Evolutionary conservation across 2,329 filamentous ascomycete genomes (phyloP), one percentile per base, ranked within the genome.

Genomic region (Ophiocordyceps camponoti-leonardi): DNA sequence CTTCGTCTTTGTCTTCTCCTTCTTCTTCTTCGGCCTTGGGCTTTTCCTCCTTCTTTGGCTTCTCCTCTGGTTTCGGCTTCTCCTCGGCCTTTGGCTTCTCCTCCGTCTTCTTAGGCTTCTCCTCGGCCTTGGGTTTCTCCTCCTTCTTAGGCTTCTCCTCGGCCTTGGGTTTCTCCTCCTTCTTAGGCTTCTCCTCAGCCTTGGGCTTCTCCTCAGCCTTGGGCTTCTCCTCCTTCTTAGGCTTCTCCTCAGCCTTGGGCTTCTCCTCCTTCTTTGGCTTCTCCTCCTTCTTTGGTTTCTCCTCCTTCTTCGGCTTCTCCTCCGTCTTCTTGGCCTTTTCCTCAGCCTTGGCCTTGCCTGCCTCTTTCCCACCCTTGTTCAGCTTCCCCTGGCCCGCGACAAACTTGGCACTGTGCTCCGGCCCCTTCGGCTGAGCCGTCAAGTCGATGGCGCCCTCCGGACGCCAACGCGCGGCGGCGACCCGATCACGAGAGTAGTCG

Each of bases 381-480:
- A 13, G 31, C 31, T 39, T 33, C 13, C 16, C 13, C 16, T 33
- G 11, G 31, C 4, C 4, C 31, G 12, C 3, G 7, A 33, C 26
- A 28, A 39, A 39, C 35, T 19, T 39, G 18, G 18, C 35, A n/a
- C 12, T 39, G 7, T 39, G 35, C 11, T 37, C 14, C 4, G 33
- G 33, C 33, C n/a, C 16, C 14, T 10, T 39, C n/a, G 35, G 35
- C n/a, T 19, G 7, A 13, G 35, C 18, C n/a, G 33, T 39, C 40
- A 31, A 6, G 28, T 47, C 46, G 20, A 37, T 31, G 35, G 44
- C 44, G n/a, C 46, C 46, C 4, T 42, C 41, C 2, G 44, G 46
- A 35, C 44, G 37, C 41, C 45, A 49, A 28, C 48, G 45, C 4
- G 49, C 37, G 5, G 49, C 47, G 3, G 46, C 42, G 2, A 16